Percentiles rank a stretch among this genome's conserved stretches.
Conservation (phyloP, 768 basidiomycete species). For the Brasilioporus rufonigricans region DNA sequence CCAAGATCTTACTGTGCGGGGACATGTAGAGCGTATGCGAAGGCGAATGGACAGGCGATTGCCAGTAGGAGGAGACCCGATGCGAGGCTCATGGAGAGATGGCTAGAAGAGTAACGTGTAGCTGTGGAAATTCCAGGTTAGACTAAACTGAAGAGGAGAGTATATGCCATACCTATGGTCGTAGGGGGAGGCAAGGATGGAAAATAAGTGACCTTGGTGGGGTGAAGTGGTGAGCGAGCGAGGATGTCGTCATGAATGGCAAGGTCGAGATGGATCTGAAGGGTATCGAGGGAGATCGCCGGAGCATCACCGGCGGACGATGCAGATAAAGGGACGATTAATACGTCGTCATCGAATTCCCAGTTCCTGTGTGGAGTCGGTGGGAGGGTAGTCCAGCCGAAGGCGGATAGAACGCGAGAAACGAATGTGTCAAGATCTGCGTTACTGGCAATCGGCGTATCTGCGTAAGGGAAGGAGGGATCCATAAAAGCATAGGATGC, state of each 20-base stretch:
- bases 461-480: constrained; percentile 28
- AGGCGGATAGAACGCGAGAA: constrained; percentile 38
- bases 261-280: constrained; percentile 30
- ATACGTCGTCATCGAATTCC: constrained; percentile 30
- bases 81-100: constrained; percentile 12
- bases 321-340: constrained; percentile 18
- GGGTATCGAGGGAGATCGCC: constrained; percentile 12
- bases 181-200: constrained; percentile 15
- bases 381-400: constrained; percentile 36
- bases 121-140: constrained; percentile 9
- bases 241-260: constrained; percentile 23
- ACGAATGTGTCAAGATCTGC: constrained; percentile 46
- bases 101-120: constrained; percentile 5
- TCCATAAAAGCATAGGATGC: constrained; percentile 45
- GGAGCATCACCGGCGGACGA: neutral
- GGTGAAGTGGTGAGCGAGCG: constrained; percentile 21
- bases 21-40: constrained; percentile 16
- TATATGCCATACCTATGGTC: constrained; percentile 15
- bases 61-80: constrained; percentile 16
- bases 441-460: constrained; percentile 13
- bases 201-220: constrained; percentile 27
- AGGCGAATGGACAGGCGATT: constrained; percentile 15
- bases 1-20: neutral
- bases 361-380: constrained; percentile 19
- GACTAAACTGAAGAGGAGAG: neutral